Percentiles rank a stretch among this genome's conserved stretches.
Conservation (phyloP, 768 basidiomycete species). For the Coprinellus aureogranulatus region DNA sequence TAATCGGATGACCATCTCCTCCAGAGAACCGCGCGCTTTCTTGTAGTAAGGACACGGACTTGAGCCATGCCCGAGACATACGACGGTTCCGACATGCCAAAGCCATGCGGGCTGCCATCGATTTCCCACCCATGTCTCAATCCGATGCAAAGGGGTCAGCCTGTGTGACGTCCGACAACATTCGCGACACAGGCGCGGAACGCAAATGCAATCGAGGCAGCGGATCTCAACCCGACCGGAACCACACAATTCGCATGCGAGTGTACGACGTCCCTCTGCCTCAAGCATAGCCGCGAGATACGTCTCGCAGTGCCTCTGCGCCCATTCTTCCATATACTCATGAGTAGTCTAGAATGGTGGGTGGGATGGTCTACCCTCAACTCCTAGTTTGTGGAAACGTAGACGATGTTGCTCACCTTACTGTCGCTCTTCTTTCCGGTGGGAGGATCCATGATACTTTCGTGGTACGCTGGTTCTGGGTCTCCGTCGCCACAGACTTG, state of each 20-base stretch:
- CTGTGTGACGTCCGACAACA: not conserved
- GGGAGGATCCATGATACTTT: no score
- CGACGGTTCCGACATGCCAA: conserved; percentile 16
- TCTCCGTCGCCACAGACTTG: no score
- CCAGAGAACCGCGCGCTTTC: not conserved
- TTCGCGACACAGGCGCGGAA: not conserved
- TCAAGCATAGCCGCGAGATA: not conserved
- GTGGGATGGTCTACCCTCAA: not conserved
- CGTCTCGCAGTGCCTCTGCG: no score
- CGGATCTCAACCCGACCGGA: not conserved
- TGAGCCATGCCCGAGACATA: conserved; percentile 21
- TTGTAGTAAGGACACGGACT: conserved; percentile 10
- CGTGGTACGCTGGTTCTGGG: no score
- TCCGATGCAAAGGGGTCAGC: conserved; percentile 14
- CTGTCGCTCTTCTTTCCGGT: no score
- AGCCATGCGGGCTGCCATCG: conserved; percentile 14
- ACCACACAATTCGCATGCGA: not conserved
- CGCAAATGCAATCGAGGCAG: not conserved
- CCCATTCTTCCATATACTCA: not conserved
- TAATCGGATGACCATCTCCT: not conserved
- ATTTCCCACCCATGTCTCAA: conserved; percentile 19
- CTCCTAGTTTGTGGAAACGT: no score
- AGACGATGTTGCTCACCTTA: no score
- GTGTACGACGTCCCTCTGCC: not conserved
- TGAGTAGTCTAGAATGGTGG: not conserved